phyloP scores from a whole-genome alignment of 2,329 filamentous ascomycete genomes.

The Chalara sp. region DNA sequence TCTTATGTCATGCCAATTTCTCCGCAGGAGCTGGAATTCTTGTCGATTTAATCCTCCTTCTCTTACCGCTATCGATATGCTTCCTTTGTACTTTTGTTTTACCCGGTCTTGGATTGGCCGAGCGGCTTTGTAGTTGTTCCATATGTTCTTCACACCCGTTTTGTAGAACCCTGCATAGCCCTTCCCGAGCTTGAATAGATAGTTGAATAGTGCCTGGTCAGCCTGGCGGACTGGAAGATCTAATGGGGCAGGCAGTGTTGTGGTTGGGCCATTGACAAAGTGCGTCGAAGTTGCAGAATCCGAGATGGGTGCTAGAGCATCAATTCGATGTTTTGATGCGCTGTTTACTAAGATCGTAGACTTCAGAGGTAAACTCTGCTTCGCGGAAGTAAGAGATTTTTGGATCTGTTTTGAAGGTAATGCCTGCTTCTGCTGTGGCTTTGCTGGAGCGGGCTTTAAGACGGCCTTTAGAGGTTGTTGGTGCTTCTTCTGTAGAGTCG shows the following conservation, averaged over 20 bases:
- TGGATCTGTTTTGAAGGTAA: slow-evolving; percentile 1
- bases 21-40: slow-evolving; percentile 62
- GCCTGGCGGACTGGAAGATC: slow-evolving; percentile 49
- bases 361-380: neutral
- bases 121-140: slow-evolving; percentile 51
- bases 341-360: neutral
- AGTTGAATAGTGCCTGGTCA: slow-evolving; percentile 30
- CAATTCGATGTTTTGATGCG: neutral
- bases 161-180: slow-evolving; percentile 86
- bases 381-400: slow-evolving; percentile 4
- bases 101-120: slow-evolving; percentile 41
- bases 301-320: neutral
- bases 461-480: neutral
- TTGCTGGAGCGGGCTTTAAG: neutral
- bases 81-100: slow-evolving; percentile 30
- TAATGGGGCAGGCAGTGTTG: slow-evolving; percentile 67
- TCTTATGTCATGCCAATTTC: slow-evolving; percentile 66
- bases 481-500: neutral
- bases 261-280: slow-evolving; percentile 62
- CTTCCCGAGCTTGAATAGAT: slow-evolving; percentile 45
- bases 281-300: neutral
- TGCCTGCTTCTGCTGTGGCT: neutral
- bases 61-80: slow-evolving; percentile 25
- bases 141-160: slow-evolving; percentile 68
- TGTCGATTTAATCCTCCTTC: slow-evolving; percentile 47